Evolutionary conservation across 2,329 filamentous ascomycete genomes (phyloP).

Genomic region (Diaporthe australafricana): DNA sequence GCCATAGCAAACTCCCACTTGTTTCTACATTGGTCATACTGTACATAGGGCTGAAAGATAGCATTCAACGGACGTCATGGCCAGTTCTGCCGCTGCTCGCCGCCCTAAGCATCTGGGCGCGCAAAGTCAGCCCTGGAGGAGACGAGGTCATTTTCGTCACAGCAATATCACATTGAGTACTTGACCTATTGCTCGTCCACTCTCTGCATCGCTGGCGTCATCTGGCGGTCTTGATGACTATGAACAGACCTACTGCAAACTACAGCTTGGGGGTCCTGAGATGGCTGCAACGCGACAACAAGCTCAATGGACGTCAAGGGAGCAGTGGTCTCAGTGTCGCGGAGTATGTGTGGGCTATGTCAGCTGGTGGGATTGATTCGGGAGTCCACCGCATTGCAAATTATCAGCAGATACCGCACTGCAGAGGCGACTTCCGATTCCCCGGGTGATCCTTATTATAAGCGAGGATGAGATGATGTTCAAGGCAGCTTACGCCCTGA

Average conservation of each 20-base stretch:
- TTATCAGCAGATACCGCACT: background rate
- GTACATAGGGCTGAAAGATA: background rate
- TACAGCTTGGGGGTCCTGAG: background rate
- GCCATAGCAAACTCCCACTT: background rate
- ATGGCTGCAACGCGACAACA: background rate
- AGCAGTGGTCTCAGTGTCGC: background rate
- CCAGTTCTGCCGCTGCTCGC: conserved; percentile 23
- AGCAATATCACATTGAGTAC: background rate
- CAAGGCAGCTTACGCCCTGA: background rate
- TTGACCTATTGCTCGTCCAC: too few species aligned
- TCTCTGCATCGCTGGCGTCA: background rate
- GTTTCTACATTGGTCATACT: background rate
- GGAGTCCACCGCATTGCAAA: background rate
- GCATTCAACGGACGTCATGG: background rate
- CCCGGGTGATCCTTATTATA: background rate
- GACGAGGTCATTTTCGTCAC: background rate
- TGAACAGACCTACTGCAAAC: background rate
- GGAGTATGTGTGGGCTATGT: background rate
- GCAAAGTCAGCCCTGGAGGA: background rate
- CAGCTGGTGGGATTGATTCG: background rate
- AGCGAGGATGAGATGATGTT: background rate
- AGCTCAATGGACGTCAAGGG: background rate
- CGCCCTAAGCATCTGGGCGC: background rate
- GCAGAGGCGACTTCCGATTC: conserved; percentile 4
- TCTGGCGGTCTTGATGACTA: background rate